Evolutionary conservation across 1,284 basidiomycete genomes (phyloP).

Genomic region (Lentinula novae-zelandiae): DNA sequence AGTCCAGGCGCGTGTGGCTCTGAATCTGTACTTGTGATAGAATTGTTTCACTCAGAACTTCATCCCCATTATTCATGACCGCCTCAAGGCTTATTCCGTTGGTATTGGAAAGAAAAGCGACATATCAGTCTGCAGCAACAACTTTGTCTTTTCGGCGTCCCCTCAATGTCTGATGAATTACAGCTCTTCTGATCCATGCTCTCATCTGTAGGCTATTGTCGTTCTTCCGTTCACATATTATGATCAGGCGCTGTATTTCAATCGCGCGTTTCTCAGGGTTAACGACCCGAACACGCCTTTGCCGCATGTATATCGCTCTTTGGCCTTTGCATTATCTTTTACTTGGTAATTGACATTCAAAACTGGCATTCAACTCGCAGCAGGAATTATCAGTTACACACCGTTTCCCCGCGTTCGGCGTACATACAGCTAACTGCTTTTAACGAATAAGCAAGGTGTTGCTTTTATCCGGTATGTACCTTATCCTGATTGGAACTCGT

Average conservation of each 20-base stretch:
- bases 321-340: neutral
- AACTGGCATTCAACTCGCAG: neutral
- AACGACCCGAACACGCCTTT: constrained; percentile 1
- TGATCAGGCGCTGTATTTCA: neutral
- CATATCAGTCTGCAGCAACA: neutral
- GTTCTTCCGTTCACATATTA: neutral
- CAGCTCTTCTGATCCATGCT: neutral
- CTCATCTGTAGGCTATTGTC: neutral
- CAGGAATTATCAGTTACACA: neutral
- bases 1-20: neutral
- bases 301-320: constrained; percentile 5
- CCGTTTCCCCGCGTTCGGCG: neutral
- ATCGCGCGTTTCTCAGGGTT: constrained; percentile 1
- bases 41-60: neutral
- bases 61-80: neutral
- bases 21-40: neutral
- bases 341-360: no score
- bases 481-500: neutral
- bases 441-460: neutral
- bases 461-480: neutral
- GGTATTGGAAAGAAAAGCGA: neutral
- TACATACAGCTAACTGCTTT: neutral
- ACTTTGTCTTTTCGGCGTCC: neutral
- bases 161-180: neutral
- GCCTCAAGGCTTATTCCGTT: neutral